phyloP scores from a whole-genome alignment of 2,329 filamentous ascomycete species.

The Triangularia setosa region DNA sequence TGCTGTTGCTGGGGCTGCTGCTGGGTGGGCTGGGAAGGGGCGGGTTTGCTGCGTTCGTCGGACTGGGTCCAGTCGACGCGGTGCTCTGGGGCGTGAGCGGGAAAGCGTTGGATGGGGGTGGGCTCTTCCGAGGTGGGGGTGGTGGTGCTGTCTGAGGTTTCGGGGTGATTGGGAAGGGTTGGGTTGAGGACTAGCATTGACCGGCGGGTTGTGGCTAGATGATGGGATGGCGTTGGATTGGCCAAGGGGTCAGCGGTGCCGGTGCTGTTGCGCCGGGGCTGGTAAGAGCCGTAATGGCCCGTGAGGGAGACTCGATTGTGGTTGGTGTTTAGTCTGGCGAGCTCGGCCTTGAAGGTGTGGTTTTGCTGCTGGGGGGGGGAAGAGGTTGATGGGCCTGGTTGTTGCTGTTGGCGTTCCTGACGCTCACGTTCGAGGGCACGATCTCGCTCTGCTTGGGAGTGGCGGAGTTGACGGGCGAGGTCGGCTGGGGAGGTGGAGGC shows the following conservation, averaged over 20 bases:
- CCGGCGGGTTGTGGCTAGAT: not conserved
- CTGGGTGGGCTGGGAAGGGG: not conserved
- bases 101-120: constrained; percentile 30
- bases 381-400: not conserved
- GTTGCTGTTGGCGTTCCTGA: constrained; percentile 16
- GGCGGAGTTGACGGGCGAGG: constrained; percentile 35
- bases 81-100: constrained; percentile 5
- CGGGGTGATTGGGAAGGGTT: not conserved
- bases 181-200: not conserved
- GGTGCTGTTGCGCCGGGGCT: constrained; percentile 36
- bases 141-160: not conserved
- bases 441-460: constrained; percentile 38
- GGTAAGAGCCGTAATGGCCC: constrained; percentile 16
- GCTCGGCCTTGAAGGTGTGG: constrained; percentile 32
- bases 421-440: constrained; percentile 30
- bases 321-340: constrained; percentile 11
- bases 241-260: constrained; percentile 26
- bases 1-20: not conserved
- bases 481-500: constrained; percentile 30
- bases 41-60: constrained; percentile 38
- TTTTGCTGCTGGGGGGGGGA: constrained; percentile 22
- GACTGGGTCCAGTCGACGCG: constrained; percentile 58
- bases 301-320: not conserved
- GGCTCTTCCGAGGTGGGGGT: constrained; percentile 11
- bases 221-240: not conserved